Evolutionary conservation across 192 early-diverging fungal genomes (phyloP).

Genomic region (Phycomyces nitens): DNA sequence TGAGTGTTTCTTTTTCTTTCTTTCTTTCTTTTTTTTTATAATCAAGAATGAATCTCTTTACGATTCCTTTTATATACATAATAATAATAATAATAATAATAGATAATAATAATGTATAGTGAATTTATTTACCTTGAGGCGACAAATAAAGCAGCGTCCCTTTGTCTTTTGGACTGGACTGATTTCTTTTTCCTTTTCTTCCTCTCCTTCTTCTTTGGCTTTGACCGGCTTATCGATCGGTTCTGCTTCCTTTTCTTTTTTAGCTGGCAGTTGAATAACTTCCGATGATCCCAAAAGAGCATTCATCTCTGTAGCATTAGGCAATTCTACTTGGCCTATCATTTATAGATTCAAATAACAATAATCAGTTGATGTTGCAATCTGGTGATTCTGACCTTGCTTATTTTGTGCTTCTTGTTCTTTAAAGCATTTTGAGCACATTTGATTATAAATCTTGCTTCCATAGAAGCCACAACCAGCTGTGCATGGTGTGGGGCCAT

Average conservation of each 20-base stretch:
- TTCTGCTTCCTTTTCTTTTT: background rate
- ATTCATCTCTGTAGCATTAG: background rate
- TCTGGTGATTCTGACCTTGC: slow-evolving; percentile 4
- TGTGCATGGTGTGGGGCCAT: slow-evolving; percentile 57
- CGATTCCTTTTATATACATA: too few species aligned
- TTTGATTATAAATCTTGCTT: slow-evolving; percentile 64
- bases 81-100: too few species aligned
- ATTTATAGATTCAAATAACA: background rate
- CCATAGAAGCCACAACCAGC: slow-evolving; percentile 75
- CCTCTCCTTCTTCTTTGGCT: slow-evolving; percentile 2
- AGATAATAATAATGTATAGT: background rate
- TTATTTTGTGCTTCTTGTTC: slow-evolving; percentile 47
- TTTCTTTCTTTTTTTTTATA: too few species aligned
- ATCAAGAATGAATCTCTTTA: too few species aligned
- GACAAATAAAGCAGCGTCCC: slow-evolving; percentile 66
- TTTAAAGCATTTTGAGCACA: slow-evolving; percentile 79
- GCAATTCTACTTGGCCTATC: background rate
- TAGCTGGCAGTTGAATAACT: background rate
- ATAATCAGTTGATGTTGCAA: too few species aligned
- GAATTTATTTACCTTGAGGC: slow-evolving; percentile 47
- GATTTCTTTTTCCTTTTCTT: slow-evolving; percentile 19
- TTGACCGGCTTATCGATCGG: background rate
- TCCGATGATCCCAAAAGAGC: too few species aligned
- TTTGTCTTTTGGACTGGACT: slow-evolving; percentile 61
- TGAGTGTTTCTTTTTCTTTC: too few species aligned